Percentiles rank a stretch among this genome's conserved stretches.
These are phyloP conservation scores for Brassica carinata DNA, from an alignment of 345 rosid species.

Conservation along the genomic window DNA sequence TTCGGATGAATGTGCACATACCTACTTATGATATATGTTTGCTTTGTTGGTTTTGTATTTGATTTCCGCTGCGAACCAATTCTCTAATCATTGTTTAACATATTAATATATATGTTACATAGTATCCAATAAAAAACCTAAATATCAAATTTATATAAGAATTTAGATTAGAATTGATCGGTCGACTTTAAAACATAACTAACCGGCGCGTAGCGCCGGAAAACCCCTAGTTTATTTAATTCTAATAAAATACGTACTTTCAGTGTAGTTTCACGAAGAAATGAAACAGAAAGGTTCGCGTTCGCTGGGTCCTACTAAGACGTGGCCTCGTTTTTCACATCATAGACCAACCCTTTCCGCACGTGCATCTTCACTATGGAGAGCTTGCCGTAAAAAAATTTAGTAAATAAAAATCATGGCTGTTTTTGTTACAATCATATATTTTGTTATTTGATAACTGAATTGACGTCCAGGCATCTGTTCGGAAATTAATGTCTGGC, in stretches of 20 bases:
- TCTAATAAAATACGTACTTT: no score
- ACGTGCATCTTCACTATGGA: conserved; percentile 29
- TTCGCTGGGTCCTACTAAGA: conserved; percentile 31
- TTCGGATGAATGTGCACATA: neutral
- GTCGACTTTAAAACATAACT: no score
- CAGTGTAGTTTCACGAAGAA: conserved; percentile 25
- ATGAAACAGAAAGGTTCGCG: conserved; percentile 33
- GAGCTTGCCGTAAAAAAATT: neutral
- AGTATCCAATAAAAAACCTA: neutral
- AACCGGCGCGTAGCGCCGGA: no score
- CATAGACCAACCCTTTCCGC: conserved; percentile 36
- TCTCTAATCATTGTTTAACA: neutral
- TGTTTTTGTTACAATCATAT: no score
- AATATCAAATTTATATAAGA: neutral
- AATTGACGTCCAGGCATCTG: neutral
- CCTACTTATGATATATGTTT: neutral
- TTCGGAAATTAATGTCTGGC: no score
- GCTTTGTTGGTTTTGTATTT: neutral
- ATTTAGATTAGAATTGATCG: no score
- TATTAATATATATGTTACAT: neutral
- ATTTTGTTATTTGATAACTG: neutral
- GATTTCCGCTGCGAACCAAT: neutral
- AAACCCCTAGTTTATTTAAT: neutral
- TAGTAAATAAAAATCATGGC: neutral
- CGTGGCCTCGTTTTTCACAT: conserved; percentile 33